Percentiles rank a stretch among this genome's conserved stretches.
phyloP scores from a whole-genome alignment of 805 yeast genomes.

The Candida tallmaniae region DNA sequence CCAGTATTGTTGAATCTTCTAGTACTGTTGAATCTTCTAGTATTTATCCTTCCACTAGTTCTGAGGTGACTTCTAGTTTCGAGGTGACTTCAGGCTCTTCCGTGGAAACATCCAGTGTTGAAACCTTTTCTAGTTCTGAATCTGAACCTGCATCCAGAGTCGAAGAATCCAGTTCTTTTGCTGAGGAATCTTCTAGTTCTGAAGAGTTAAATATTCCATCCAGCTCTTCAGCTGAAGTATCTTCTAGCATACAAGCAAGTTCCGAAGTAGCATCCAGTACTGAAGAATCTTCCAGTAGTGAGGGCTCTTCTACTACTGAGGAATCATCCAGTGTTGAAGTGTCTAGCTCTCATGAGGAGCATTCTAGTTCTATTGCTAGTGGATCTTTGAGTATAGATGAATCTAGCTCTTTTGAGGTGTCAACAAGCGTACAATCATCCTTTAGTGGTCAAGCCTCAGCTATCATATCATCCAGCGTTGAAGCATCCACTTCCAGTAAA shows the following conservation, averaged over 20 bases:
- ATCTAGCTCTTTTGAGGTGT: conserved; percentile 6
- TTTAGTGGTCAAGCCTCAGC: conserved; percentile 3
- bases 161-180: conserved; percentile 6
- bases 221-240: conserved; percentile 2
- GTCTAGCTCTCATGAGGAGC: conserved; percentile 1
- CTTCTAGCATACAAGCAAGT: conserved; percentile 3
- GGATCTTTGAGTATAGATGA: conserved; percentile 1
- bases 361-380: conserved; percentile 1
- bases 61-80: conserved; percentile 1
- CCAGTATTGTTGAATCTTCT: neutral
- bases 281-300: conserved; percentile 1
- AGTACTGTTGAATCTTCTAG: conserved; percentile 4
- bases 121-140: conserved; percentile 4
- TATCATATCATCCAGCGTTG: conserved; percentile 3
- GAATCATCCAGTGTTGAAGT: conserved; percentile 6
- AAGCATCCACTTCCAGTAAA: conserved; percentile 2
- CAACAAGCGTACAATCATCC: neutral
- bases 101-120: conserved; percentile 1
- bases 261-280: conserved; percentile 2
- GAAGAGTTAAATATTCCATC: too few species aligned
- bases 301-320: conserved; percentile 1
- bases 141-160: conserved; percentile 8
- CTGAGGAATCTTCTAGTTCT: neutral
- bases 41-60: conserved; percentile 6
- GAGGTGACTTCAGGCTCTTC: neutral